Evolutionary conservation across 371 early-diverging fungal genomes (phyloP), one percentile per base, ranked within the genome.

Genomic region (Mortierella polycephala): DNA sequence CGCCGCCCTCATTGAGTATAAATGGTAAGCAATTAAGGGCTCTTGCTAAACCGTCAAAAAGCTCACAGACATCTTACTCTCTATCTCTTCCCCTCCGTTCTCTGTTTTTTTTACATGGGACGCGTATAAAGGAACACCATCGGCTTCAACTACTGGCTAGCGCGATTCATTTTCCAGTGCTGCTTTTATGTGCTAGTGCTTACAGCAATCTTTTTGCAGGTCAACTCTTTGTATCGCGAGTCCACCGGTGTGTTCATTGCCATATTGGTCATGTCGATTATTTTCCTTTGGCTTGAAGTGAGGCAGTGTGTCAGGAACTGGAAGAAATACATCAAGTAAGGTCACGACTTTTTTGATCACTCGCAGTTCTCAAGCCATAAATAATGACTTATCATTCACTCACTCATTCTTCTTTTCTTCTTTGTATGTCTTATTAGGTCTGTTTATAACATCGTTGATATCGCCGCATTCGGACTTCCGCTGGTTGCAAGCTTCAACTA

Each of bases 211-310:
- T 49, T 42, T 50, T 10, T 60, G 21, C 72, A 71, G 46, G 39
- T 71, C 58, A 61, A 71, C 47, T 21, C 7, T 1, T 39, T 46
- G 30, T 52, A 56, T 11, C 42, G 52, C 39, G n/a, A 61, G 23
- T 7, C 51, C 18, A 0, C 2, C 12, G 45, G 13, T 3, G 46
- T 65, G 0, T 65, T 42, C 18, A 45, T 61, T 42, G 53, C 52
- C 18, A 66, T 71, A 51, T 51, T 62, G 37, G 14, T 46, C 7
- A n/a, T 60, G 21, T 54, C 72, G 12, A 30, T 18, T 9, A 46
- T 62, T 10, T 71, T 71, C 62, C 16, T 71, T 7, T 71, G 56
- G 66, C 57, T 71, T 0, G 72, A 71, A 44, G 16, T 65, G 1
- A 42, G 60, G 5, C 72, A 71, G 41, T 30, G 58, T 23, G 7